Conservation (phyloP, 2,329 filamentous ascomycete species). For the Elsinoe necatrix region DNA sequence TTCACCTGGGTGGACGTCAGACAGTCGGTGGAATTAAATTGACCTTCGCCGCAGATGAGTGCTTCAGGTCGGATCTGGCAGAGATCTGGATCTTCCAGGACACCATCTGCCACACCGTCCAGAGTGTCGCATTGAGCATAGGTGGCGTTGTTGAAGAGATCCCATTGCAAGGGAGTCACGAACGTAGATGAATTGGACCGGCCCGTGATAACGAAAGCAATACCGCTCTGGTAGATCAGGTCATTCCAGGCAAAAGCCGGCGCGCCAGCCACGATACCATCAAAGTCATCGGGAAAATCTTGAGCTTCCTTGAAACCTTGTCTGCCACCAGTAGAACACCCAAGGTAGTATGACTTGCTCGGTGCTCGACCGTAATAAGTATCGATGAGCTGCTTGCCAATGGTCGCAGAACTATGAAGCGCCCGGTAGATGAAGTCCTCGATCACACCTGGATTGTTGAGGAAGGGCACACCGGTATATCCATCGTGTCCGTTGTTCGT, state of each 20-base stretch:
- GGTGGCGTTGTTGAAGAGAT: constrained; percentile 36
- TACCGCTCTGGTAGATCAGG: constrained; percentile 37
- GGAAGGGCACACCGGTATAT: constrained; percentile 24
- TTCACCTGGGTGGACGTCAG: constrained; percentile 38
- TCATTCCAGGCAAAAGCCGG: constrained; percentile 38
- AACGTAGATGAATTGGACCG: constrained; percentile 34
- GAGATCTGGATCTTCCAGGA: constrained; percentile 39
- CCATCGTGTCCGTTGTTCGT: constrained; percentile 27
- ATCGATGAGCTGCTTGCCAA: constrained; percentile 28
- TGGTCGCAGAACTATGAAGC: constrained; percentile 26
- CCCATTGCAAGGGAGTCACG: constrained; percentile 34
- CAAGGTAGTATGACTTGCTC: constrained; percentile 34
- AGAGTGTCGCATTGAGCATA: constrained; percentile 43
- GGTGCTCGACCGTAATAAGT: constrained; percentile 33
- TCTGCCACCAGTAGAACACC: constrained; percentile 33
- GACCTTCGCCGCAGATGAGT: constrained; percentile 31
- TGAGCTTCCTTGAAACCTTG: constrained; percentile 34
- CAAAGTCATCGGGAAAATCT: constrained; percentile 31
- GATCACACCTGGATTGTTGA: constrained; percentile 26
- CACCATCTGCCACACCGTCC: constrained; percentile 42
- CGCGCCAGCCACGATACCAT: constrained; percentile 35
- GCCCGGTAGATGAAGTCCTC: constrained; percentile 29
- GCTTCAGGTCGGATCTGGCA: constrained; percentile 37
- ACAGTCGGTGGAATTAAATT: constrained; percentile 30
- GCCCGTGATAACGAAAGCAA: constrained; percentile 36